A percentile compares a stretch with the other conserved stretches of the same genome.
These are phyloP conservation scores for Gonapodya prolifera DNA, from an alignment of 192 early-diverging fungal species.

Conservation along the genomic window DNA sequence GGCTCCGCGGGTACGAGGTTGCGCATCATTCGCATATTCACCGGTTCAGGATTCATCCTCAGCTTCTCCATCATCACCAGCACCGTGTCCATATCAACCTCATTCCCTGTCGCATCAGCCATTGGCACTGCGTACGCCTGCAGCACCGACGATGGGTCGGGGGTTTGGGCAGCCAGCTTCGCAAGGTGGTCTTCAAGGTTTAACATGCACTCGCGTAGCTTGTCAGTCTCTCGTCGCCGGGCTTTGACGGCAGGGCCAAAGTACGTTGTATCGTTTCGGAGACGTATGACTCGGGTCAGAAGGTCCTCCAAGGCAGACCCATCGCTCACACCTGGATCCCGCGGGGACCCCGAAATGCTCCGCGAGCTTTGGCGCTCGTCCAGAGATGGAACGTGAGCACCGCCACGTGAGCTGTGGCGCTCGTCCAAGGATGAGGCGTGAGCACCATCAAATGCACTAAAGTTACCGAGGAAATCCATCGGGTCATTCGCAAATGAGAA, in stretches of 20 bases:
- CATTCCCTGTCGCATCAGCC: background rate
- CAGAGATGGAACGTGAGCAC: background rate
- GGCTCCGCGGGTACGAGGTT: background rate
- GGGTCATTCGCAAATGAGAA: background rate
- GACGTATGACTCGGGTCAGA: background rate
- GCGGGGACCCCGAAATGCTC: background rate
- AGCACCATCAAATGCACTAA: background rate
- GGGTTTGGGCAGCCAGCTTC: background rate
- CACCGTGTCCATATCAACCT: background rate
- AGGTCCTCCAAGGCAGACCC: background rate
- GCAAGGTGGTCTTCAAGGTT: background rate
- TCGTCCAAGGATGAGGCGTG: background rate
- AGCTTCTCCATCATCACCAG: background rate
- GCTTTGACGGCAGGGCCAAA: background rate
- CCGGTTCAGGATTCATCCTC: background rate
- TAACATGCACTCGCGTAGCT: background rate
- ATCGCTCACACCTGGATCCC: background rate
- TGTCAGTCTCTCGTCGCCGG: background rate
- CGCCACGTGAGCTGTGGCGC: background rate
- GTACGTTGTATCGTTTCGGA: background rate
- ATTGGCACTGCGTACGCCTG: background rate
- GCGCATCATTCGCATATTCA: background rate
- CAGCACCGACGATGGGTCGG: background rate
- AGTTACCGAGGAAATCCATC: background rate
- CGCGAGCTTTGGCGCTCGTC: background rate